Conservation (phyloP, 306 rosid species). For the Morella rubra region DNA sequence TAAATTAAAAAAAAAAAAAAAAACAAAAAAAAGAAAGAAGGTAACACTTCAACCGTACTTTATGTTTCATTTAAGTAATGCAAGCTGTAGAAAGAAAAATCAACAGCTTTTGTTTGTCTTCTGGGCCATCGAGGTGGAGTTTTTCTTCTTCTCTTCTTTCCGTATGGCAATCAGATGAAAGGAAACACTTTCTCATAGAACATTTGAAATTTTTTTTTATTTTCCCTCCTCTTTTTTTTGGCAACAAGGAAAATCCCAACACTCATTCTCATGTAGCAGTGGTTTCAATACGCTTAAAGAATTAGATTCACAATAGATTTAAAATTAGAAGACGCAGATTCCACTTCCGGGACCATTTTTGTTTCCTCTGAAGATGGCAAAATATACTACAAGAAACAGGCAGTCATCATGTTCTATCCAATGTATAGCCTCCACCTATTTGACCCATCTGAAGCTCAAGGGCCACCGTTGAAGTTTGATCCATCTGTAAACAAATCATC, state of each 20-base stretch:
- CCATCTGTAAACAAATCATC: background rate
- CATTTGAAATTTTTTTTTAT: too few relatives aligned
- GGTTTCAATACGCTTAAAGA: too few relatives aligned
- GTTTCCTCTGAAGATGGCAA: background rate
- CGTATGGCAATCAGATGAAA: background rate
- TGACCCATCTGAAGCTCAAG: background rate
- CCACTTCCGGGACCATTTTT: background rate
- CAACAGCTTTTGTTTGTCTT: background rate
- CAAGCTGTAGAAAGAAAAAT: background rate
- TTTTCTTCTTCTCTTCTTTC: background rate
- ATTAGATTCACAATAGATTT: too few relatives aligned
- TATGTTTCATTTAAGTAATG: background rate
- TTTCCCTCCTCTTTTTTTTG: too few relatives aligned
- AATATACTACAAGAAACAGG: background rate
- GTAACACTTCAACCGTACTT: background rate
- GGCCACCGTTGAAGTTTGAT: background rate
- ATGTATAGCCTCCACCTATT: background rate
- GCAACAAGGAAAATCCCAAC: too few relatives aligned
- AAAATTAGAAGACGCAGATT: background rate
- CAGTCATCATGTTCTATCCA: background rate
- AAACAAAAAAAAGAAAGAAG: background rate
- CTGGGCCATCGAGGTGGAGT: background rate
- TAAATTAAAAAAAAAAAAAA: background rate
- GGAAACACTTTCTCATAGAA: too few relatives aligned
- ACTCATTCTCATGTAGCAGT: too few relatives aligned